phyloP scores from a whole-genome alignment of 2,329 filamentous ascomycete genomes.

The Aspergillus hiratsukae region DNA sequence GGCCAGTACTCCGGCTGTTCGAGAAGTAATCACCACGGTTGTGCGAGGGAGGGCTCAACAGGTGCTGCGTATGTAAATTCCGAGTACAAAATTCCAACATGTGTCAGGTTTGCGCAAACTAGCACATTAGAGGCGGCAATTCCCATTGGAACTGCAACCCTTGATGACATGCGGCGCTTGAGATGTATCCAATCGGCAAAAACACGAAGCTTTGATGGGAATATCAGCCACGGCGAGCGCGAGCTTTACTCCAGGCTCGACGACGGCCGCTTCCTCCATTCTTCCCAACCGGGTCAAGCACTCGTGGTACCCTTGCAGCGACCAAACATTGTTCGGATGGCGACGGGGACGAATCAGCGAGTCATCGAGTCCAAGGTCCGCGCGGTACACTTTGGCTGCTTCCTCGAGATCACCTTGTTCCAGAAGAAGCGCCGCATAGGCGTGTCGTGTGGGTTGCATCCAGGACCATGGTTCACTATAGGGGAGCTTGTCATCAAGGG shows the following conservation, averaged over 20 bases:
- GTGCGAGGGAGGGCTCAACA: too few species aligned
- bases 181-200: constrained; percentile 40
- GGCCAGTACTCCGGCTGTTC: too few species aligned
- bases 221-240: constrained; percentile 57
- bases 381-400: constrained; percentile 53
- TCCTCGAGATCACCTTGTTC: constrained; percentile 58
- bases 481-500: constrained; percentile 56
- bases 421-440: constrained; percentile 62
- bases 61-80: too few species aligned
- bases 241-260: constrained; percentile 45
- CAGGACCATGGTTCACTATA: constrained; percentile 73
- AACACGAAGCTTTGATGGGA: constrained; percentile 53
- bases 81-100: too few species aligned
- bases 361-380: constrained; percentile 55
- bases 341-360: constrained; percentile 57
- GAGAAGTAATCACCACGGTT: too few species aligned
- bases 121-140: neutral
- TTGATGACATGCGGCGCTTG: constrained; percentile 5
- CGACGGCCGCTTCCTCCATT: constrained; percentile 40
- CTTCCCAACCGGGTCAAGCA: constrained; percentile 55
- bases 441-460: constrained; percentile 70
- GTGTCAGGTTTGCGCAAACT: too few species aligned
- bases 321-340: constrained; percentile 70
- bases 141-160: neutral
- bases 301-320: constrained; percentile 66